A percentile compares a stretch with the other conserved stretches of the same genome.
Evolutionary conservation across 768 basidiomycete species (phyloP).

Genomic region (Amyloporia xantha): DNA sequence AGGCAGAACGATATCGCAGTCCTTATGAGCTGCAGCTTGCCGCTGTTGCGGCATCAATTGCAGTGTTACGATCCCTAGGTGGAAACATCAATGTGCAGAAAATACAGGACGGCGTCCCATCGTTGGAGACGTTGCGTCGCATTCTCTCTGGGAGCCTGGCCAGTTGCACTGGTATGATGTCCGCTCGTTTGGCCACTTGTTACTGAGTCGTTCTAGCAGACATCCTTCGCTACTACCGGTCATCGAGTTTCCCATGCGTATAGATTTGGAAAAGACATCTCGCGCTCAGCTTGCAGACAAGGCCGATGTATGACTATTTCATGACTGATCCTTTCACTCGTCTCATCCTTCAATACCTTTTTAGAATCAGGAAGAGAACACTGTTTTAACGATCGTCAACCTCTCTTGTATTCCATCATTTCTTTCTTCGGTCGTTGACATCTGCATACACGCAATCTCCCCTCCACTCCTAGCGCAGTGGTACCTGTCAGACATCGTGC

Average conservation of each 20-base stretch:
- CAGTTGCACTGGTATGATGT: slow-evolving; percentile 4
- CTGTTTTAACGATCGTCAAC: slow-evolving; percentile 3
- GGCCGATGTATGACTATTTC: neutral
- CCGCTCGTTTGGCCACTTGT: neutral
- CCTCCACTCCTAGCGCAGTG: slow-evolving; percentile 39
- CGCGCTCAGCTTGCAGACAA: neutral
- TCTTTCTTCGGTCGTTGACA: slow-evolving; percentile 38
- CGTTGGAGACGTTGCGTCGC: neutral
- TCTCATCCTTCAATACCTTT: neutral
- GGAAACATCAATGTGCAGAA: neutral
- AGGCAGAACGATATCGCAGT: slow-evolving; percentile 33
- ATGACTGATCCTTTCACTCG: neutral
- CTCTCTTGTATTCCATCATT: slow-evolving; percentile 39
- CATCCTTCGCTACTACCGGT: neutral
- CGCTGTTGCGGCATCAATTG: slow-evolving; percentile 39
- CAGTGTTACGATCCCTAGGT: slow-evolving; percentile 22
- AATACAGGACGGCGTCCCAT: neutral
- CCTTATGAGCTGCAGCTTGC: slow-evolving; percentile 46
- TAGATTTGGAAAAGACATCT: neutral
- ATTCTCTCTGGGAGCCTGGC: slow-evolving; percentile 9
- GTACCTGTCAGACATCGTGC: slow-evolving; percentile 44
- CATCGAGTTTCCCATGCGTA: neutral
- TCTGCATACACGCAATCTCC: slow-evolving; percentile 35
- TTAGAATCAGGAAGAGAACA: neutral
- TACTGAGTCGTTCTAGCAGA: neutral